These are phyloP conservation scores for Novymonas esmeraldas DNA, from an alignment of 208 protist genomes.

Conservation along the genomic window DNA sequence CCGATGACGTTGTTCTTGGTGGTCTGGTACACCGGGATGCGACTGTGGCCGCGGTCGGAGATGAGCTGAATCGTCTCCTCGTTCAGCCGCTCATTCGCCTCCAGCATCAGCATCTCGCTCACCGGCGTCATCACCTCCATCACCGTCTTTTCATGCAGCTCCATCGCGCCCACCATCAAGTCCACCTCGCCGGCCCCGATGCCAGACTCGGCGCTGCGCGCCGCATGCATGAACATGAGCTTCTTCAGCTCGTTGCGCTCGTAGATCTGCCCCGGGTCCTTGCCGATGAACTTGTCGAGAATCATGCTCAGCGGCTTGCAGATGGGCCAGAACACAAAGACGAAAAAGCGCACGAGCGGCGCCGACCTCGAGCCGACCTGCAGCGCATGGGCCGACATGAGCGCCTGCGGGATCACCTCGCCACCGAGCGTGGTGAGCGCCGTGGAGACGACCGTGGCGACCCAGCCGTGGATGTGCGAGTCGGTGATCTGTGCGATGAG, in stretches of 20 bases:
- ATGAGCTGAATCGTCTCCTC: slow-evolving; percentile 93
- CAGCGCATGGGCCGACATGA: slow-evolving; percentile 93
- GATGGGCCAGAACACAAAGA: slow-evolving; percentile 93
- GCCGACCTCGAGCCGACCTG: slow-evolving; percentile 92
- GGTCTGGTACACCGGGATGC: slow-evolving; percentile 94
- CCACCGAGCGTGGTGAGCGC: slow-evolving; percentile 95
- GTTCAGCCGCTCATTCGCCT: slow-evolving; percentile 90
- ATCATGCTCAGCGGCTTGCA: slow-evolving; percentile 94
- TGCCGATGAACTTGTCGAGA: slow-evolving; percentile 92
- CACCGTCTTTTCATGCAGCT: slow-evolving; percentile 93
- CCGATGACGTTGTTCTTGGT: slow-evolving; percentile 93
- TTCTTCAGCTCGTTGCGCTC: slow-evolving; percentile 95
- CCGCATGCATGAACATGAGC: slow-evolving; percentile 95
- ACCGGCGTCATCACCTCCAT: slow-evolving; percentile 96
- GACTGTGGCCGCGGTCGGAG: slow-evolving; percentile 92
- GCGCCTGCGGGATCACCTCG: slow-evolving; percentile 96
- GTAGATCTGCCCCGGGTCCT: slow-evolving; percentile 96
- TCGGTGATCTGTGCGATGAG: slow-evolving; percentile 94
- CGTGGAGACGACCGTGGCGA: slow-evolving; percentile 92
- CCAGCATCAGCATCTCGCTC: slow-evolving; percentile 93
- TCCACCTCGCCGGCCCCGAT: slow-evolving; percentile 89
- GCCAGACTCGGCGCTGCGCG: slow-evolving; percentile 82
- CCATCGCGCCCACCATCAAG: slow-evolving; percentile 95
- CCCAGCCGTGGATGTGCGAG: slow-evolving; percentile 85
- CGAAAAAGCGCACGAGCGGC: slow-evolving; percentile 93